phyloP scores from a whole-genome alignment of 441 rosid species.

The Erodium moschatum region DNA sequence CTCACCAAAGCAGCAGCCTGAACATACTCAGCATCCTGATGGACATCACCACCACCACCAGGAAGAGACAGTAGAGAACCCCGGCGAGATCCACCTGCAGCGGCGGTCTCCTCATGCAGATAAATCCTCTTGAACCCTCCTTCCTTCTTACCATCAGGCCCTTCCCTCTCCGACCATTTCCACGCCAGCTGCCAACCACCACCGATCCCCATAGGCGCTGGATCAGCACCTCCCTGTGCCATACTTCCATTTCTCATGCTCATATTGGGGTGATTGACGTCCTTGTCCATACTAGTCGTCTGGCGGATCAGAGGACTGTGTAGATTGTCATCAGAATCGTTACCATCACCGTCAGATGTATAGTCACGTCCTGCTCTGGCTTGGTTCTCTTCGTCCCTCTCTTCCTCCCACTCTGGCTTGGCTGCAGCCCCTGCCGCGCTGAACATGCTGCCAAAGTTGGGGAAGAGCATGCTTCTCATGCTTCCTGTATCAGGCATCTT shows the following conservation, averaged over 20 bases:
- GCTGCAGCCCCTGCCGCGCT: constrained; percentile 63
- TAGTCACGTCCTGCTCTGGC: constrained; percentile 24
- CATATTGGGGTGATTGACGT: no score
- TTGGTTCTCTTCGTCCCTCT: constrained; percentile 80
- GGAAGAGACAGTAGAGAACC: constrained; percentile 57
- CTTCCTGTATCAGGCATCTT: constrained; percentile 73
- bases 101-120: constrained; percentile 58
- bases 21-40: constrained; percentile 38
- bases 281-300: constrained; percentile 61
- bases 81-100: constrained; percentile 38
- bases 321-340: constrained; percentile 64
- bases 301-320: constrained; percentile 90
- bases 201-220: constrained; percentile 64
- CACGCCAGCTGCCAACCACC: constrained; percentile 99
- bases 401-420: constrained; percentile 34
- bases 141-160: constrained; percentile 62
- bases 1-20: constrained; percentile 77
- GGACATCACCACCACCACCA: constrained; percentile 33
- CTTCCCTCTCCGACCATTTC: constrained; percentile 78
- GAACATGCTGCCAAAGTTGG: constrained; percentile 91
- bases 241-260: constrained; percentile 56
- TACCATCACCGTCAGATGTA: constrained; percentile 46
- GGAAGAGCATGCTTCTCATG: constrained; percentile 80
- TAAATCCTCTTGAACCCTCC: constrained; percentile 79
- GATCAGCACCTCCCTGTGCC: constrained; percentile 37